Evolutionary conservation across 768 basidiomycete species (phyloP), one percentile per base, ranked within the genome.

Genomic region (Mycena leptocephala): DNA sequence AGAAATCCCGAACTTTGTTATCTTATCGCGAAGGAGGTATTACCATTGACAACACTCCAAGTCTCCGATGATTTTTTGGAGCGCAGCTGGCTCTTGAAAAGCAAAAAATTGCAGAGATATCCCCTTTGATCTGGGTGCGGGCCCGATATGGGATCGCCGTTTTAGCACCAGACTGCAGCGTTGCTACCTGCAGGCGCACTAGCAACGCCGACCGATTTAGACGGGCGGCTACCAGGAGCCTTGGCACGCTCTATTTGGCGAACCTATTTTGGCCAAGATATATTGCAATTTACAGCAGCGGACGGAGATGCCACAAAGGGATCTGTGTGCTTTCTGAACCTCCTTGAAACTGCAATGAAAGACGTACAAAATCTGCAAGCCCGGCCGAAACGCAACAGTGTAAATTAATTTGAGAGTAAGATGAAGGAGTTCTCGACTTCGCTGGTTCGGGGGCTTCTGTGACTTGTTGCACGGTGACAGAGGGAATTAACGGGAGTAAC

Each of bases 301-400:
- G n/a, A n/a, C n/a, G n/a, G n/a, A n/a, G n/a, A n/a, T n/a, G n/a
- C n/a, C n/a, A n/a, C n/a, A n/a, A n/a, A n/a, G n/a, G n/a, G n/a
- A n/a, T n/a, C n/a, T n/a, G n/a, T n/a, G n/a, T n/a, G 35, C 13
- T 37, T 6, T 46, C 43, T 9, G 32, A 55, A 56, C 68, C 69
- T 70, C 69, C 69, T 62, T 70, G 58, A 70, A 70, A 70, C 69
- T 48, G 62, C n/a, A 18, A 63, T 55, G 18, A 30, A 69, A 39
- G 11, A 33, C 53, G 65, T 32, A 30, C 30, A 24, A 3, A 26
- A 55, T 26, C 26, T 6, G n/a, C 53, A 26, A 24, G 39, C 11
- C 35, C 55, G 55, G 26, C 32, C 26, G 28, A 18, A 18, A 26
- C 46, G 63, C 37, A 68, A 41, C 66, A 68, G 51, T 53, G 53